Evolutionary conservation across 2,329 filamentous ascomycete species (phyloP), one percentile per base, ranked within the genome.

Genomic region (Cladosporium sp.): DNA sequence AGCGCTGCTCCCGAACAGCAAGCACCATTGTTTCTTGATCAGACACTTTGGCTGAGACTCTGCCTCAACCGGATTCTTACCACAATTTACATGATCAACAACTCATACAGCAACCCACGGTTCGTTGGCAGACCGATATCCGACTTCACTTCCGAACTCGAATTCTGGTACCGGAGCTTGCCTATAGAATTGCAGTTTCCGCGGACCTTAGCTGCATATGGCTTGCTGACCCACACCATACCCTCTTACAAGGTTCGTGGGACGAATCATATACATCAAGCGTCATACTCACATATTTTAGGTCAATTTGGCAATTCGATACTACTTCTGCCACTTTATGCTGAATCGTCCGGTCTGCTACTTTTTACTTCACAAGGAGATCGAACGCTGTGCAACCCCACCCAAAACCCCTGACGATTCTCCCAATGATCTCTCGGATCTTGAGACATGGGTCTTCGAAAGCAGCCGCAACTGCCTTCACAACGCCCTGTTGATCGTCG

Each of bases 401-500:
- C 48, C 39, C 29, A 43, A 50, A 16, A 50, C 48, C 11, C 40
- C 48, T 1, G 48, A 50, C 33, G 48, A 50, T 16, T 35, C 45
- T 13, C 48, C 38, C 6, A 22, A 50, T 15, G 48, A 50, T 25
- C 48, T 50, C 7, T 38, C 39, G 4, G 48, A 43, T 16, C 25
- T 50, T 11, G 48, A 50, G 13, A 50, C 41, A n/a, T 50, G 48
- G 48, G 48, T 50, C 32, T 50, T 50, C 13, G 48, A 50, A 38
- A 43, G 48, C 39, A 50, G 48, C 33, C 48, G 48, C 20, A 50
- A 43, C 32, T 50, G 48, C 25, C 40, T 50, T 4, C 48, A 50
- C 33, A 50, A 50, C 20, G 48, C 48, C 8, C 48, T 50, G 15
- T 33, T 50, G 3, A 50, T 43, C 11, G 48, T 50, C 22, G 48